Evolutionary conservation across 2,329 filamentous ascomycete species (phyloP).

Genomic region (Alternaria brassicicola): DNA sequence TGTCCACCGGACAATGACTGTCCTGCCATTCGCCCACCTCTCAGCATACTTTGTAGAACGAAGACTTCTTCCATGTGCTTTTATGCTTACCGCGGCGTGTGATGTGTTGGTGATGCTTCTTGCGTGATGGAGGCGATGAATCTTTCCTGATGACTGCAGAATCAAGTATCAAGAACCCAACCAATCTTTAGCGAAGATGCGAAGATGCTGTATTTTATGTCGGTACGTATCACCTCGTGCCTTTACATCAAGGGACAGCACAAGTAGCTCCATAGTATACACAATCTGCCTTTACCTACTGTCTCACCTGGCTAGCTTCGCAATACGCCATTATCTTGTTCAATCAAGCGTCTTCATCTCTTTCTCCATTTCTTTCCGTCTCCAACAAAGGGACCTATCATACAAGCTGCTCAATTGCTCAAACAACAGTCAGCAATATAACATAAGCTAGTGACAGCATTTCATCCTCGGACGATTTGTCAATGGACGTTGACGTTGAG

Average conservation of each 20-base stretch:
- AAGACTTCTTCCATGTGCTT: conserved; percentile 1
- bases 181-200: too few relatives aligned
- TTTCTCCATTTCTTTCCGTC: rapidly evolving
- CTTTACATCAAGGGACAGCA: neutral
- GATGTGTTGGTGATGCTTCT: neutral
- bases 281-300: neutral
- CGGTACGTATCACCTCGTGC: neutral
- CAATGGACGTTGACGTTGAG: conserved; percentile 6
- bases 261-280: neutral
- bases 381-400: too few relatives aligned
- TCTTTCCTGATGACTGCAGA: neutral
- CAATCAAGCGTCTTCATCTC: neutral
- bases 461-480: neutral
- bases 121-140: neutral
- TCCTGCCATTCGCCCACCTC: conserved; percentile 31
- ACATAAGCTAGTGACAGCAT: neutral
- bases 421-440: neutral
- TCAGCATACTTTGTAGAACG: conserved; percentile 22
- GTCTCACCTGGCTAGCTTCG: neutral
- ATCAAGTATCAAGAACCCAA: neutral
- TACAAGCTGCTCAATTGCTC: neutral
- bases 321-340: rapidly evolving
- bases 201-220: neutral
- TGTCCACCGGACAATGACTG: conserved; percentile 26
- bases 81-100: neutral